Conservation (phyloP, 2,329 filamentous ascomycete genomes). For the Dichotomopilus funicola region DNA sequence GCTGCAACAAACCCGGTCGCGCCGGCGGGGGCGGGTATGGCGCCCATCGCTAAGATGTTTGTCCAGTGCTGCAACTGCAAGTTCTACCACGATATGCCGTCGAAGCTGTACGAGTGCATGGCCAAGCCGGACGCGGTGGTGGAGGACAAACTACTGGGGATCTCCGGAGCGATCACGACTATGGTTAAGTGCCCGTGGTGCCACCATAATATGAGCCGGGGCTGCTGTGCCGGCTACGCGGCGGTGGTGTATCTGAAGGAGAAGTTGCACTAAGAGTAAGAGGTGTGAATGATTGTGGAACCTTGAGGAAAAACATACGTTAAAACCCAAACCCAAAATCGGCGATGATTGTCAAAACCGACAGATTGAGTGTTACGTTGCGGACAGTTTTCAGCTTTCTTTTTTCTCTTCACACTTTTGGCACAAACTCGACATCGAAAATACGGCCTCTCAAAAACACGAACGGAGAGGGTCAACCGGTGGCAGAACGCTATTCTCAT, state of each 20-base stretch:
- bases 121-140: conserved; percentile 50
- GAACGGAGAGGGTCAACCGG: no score
- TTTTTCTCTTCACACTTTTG: no score
- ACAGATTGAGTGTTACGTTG: no score
- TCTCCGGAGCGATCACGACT: conserved; percentile 52
- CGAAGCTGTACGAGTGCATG: conserved; percentile 59
- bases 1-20: background rate
- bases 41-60: conserved; percentile 53
- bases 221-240: conserved; percentile 63
- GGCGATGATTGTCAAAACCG: no score
- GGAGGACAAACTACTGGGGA: conserved; percentile 44
- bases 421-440: no score
- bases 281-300: no score
- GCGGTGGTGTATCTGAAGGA: conserved; percentile 61
- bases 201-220: conserved; percentile 60
- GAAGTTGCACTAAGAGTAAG: conserved; percentile 51
- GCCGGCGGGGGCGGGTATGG: conserved; percentile 16
- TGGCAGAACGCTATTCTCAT: no score
- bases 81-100: conserved; percentile 61
- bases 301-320: background rate
- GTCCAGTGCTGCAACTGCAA: conserved; percentile 60
- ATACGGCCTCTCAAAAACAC: no score
- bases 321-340: no score
- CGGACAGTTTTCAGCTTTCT: no score
- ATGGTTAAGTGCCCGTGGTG: conserved; percentile 67